phyloP scores from a whole-genome alignment of 441 rosid genomes.

The Erodium moschatum region DNA sequence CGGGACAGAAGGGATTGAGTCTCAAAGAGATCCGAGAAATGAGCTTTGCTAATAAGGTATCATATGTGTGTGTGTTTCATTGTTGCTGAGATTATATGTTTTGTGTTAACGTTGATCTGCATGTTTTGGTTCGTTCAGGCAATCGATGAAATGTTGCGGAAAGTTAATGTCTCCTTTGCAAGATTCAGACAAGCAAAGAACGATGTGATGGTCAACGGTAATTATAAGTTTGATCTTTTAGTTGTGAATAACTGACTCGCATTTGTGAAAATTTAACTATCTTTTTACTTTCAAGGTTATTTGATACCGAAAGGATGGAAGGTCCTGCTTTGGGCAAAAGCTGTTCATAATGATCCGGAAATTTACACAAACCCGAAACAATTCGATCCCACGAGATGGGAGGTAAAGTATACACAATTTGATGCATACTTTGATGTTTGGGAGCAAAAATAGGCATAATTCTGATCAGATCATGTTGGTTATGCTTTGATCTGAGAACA shows the following conservation, averaged over 20 bases:
- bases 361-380: constrained; percentile 19
- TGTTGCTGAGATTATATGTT: too few species aligned
- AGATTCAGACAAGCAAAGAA: constrained; percentile 18
- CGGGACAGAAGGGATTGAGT: constrained; percentile 16
- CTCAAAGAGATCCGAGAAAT: constrained; percentile 22
- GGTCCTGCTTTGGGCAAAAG: constrained; percentile 24
- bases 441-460: neutral
- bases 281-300: too few species aligned
- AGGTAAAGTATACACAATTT: constrained; percentile 11
- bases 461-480: neutral
- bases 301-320: constrained; percentile 31
- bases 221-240: too few species aligned
- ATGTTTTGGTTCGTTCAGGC: constrained; percentile 11
- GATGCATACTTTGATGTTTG: neutral
- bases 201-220: constrained; percentile 27
- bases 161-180: constrained; percentile 14
- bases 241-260: too few species aligned
- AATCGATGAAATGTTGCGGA: constrained; percentile 22
- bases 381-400: constrained; percentile 29
- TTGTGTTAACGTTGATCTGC: too few species aligned
- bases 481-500: neutral
- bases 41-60: constrained; percentile 23
- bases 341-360: constrained; percentile 24
- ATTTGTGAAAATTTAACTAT: too few species aligned
- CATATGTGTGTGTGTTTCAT: neutral